Base-by-base conservation (phyloP, 768 basidiomycete species). In the Lactifluus piperatus region DNA sequence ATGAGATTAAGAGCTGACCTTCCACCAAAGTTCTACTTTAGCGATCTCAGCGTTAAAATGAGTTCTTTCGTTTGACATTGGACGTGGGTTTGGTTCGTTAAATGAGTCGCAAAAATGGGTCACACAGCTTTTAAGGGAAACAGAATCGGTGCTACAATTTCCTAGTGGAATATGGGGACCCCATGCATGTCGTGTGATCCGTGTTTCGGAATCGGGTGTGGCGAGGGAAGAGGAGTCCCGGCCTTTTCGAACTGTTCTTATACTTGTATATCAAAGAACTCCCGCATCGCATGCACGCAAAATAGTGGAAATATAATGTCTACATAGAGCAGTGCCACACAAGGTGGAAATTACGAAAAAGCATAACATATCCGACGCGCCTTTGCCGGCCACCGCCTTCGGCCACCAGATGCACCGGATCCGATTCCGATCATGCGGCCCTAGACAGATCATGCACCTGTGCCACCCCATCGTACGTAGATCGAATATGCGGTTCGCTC, bases 11-110 rank as follows among this genome's bases (percentile, higher is more conserved):
- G 68, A 76, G 52, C n/a, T n/a, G 64, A 92, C 94, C 84, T 91
- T 90, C 84, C 88, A 97, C 91, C 94, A 97, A 57, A 81, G 75
- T 74, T 97, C 88, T 64, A 97, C 86, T 65, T 87, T 74, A 29
- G 83, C 83, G 57, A 97, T 90, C 72, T 99, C 91, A 37, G 82
- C 77, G 43, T 82, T 79, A 73, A 95, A 95, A 56, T 74, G 76
- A 49, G 79, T 76, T 72, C 80, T 79, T 74, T 91, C 88, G 66
- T 46, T 66, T 13, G 82, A 74, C 86, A 88, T 88, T 88, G 20
- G n/a, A 43, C 13, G 30, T 16, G 36, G 24, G 13, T 44, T 44
- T 39, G 48, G n/a, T 56, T 26, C n/a, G 27, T 56, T 16, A 14
- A 3, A 27, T 20, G 32, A 13, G 32, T 16, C 10, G 13, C 10